Conservation (phyloP, 768 basidiomycete genomes). For the Russula abietina region DNA sequence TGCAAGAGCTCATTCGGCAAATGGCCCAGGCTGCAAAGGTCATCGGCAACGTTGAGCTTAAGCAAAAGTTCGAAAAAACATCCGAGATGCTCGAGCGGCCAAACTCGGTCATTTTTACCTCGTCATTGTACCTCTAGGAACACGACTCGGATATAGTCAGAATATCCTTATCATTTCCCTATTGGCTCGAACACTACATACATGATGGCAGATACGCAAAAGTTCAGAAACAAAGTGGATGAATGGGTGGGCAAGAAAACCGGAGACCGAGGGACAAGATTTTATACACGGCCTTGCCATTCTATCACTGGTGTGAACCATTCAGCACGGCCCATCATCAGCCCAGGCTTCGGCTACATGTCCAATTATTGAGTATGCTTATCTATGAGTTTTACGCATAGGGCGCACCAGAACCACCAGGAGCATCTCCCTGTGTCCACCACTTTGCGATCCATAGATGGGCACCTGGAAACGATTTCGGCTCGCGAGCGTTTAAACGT, state of each 20-base stretch:
- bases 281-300: background rate
- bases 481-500: background rate
- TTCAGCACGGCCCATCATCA: constrained; percentile 42
- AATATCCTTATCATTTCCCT: background rate
- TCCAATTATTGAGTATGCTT: constrained; percentile 4
- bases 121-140: constrained; percentile 67
- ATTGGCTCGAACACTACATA: background rate
- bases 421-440: constrained; percentile 57
- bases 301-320: background rate
- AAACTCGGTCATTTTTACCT: constrained; percentile 90
- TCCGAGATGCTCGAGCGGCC: constrained; percentile 91
- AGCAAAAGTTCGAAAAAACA: constrained; percentile 89
- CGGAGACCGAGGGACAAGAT: background rate
- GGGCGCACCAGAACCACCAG: constrained; percentile 44
- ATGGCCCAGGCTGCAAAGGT: constrained; percentile 96
- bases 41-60: constrained; percentile 89
- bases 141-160: background rate
- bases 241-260: background rate
- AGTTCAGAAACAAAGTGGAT: background rate
- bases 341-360: constrained; percentile 50
- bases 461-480: constrained; percentile 32
- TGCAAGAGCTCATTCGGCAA: constrained; percentile 91
- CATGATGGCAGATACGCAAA: background rate
- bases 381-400: background rate
- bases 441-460: constrained; percentile 57